Percentiles rank a stretch among this genome's conserved stretches.
Conservation (phyloP, 306 rosid species). For the Abrus pulchellus region DNA sequence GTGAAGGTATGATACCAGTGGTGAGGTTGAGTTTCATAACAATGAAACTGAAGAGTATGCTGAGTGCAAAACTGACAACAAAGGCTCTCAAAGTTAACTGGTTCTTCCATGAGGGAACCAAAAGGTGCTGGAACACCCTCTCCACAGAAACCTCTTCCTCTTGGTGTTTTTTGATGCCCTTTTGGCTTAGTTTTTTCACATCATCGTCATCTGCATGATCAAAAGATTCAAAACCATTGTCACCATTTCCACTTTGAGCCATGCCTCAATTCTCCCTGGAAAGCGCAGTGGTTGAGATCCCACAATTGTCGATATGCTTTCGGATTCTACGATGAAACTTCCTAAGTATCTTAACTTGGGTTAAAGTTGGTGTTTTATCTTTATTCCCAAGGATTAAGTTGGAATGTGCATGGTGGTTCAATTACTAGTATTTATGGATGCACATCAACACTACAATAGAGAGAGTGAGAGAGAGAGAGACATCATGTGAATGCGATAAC, state of each 20-base stretch:
- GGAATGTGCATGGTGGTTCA: constrained; percentile 32
- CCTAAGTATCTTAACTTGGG: neutral
- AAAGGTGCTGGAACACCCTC: constrained; percentile 54
- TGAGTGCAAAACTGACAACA: constrained; percentile 58
- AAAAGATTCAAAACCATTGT: constrained; percentile 29
- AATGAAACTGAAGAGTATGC: constrained; percentile 60
- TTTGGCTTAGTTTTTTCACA: neutral
- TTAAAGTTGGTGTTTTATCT: neutral
- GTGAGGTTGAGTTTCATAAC: constrained; percentile 72
- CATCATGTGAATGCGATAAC: constrained; percentile 44
- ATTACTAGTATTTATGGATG: constrained; percentile 11
- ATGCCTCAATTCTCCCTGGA: constrained; percentile 30
- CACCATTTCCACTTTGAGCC: constrained; percentile 48
- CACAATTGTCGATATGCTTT: constrained; percentile 15
- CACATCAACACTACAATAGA: neutral
- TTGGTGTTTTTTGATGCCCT: neutral
- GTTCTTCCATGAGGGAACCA: constrained; percentile 64
- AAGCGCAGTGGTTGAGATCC: constrained; percentile 28
- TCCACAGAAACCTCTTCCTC: constrained; percentile 58
- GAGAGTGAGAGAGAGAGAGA: neutral
- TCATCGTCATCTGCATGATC: constrained; percentile 35
- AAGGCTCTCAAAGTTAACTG: constrained; percentile 64
- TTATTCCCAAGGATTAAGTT: neutral
- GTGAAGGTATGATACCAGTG: constrained; percentile 67
- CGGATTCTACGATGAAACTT: constrained; percentile 41